Percentiles rank a stretch among this genome's conserved stretches.
phyloP scores from a whole-genome alignment of 768 basidiomycete species.

The Exsudoporus frostii region DNA sequence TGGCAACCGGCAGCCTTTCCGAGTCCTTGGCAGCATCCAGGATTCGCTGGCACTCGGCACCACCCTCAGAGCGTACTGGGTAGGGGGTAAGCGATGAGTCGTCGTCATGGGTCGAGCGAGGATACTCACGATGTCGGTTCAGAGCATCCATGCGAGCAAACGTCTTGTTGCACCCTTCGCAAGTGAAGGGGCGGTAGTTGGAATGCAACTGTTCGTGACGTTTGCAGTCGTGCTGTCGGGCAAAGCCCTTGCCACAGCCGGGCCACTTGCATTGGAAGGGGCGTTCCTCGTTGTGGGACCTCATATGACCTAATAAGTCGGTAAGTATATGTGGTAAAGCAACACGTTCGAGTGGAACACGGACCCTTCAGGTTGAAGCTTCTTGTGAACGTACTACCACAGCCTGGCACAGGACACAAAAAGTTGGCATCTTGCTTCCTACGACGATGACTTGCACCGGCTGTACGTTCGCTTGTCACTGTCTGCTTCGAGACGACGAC shows the following conservation, averaged over 20 bases:
- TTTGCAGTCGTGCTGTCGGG: conserved; percentile 94
- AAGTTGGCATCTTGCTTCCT: conserved; percentile 89
- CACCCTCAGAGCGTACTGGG: conserved; percentile 77
- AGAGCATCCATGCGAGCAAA: conserved; percentile 96
- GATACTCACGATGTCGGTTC: conserved; percentile 81
- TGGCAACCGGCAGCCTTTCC: conserved; percentile 21
- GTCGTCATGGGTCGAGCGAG: background rate
- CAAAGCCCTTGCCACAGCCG: conserved; percentile 92
- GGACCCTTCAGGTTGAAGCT: conserved; percentile 91
- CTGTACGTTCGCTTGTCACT: conserved; percentile 88
- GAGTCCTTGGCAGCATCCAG: conserved; percentile 35
- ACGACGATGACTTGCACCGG: conserved; percentile 79
- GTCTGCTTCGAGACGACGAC: conserved; percentile 60
- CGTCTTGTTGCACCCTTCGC: conserved; percentile 88
- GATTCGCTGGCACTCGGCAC: conserved; percentile 62
- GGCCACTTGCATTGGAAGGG: conserved; percentile 96
- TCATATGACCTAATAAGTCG: conserved; percentile 68
- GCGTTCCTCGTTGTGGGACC: conserved; percentile 92
- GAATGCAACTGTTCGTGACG: conserved; percentile 93
- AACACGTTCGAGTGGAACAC: conserved; percentile 18
- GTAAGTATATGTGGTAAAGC: conserved; percentile 12
- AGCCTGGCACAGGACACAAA: conserved; percentile 75
- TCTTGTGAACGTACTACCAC: conserved; percentile 85
- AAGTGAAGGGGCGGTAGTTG: conserved; percentile 88
- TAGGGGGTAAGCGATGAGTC: background rate